Conservation (phyloP, 768 basidiomycete genomes). For the Naematelia encephala region DNA sequence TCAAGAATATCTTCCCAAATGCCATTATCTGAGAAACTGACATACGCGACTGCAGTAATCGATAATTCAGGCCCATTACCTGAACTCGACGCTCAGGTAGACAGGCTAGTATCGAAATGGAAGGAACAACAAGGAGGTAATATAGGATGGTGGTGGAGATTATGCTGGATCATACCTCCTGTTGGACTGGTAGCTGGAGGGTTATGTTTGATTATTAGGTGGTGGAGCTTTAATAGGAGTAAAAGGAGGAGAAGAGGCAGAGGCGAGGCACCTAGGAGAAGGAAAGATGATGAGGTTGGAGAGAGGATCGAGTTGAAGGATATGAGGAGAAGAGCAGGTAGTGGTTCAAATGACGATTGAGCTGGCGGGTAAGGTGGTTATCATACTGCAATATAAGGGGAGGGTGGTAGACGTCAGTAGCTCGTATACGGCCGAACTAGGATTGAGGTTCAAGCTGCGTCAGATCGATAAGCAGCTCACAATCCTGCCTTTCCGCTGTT, state of each 20-base stretch:
- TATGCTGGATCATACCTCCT: slow-evolving; percentile 58
- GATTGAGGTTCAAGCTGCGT: no score
- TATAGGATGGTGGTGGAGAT: slow-evolving; percentile 52
- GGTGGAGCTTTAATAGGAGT: slow-evolving; percentile 18
- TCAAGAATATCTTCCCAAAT: slow-evolving; percentile 76
- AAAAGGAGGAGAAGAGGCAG: slow-evolving; percentile 32
- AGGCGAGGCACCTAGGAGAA: slow-evolving; percentile 34
- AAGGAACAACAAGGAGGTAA: slow-evolving; percentile 40
- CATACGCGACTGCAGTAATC: slow-evolving; percentile 78
- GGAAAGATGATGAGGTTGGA: slow-evolving; percentile 8
- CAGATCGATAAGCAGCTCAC: no score
- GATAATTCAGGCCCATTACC: slow-evolving; percentile 78
- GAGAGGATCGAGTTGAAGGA: slow-evolving; percentile 45
- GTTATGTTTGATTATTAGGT: slow-evolving; percentile 30
- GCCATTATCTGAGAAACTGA: slow-evolving; percentile 70
- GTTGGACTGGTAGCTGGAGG: slow-evolving; percentile 50
- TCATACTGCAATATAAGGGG: no score
- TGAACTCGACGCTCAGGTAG: slow-evolving; percentile 61
- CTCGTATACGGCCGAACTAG: no score
- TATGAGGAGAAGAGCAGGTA: slow-evolving; percentile 25
- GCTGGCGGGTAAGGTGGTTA: no score
- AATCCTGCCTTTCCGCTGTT: no score
- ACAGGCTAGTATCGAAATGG: slow-evolving; percentile 54
- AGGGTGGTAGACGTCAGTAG: no score
- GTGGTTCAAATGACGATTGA: slow-evolving; percentile 1